Conservation (phyloP, 164 flowering plant genomes). For the Dillenia turbinata region DNA sequence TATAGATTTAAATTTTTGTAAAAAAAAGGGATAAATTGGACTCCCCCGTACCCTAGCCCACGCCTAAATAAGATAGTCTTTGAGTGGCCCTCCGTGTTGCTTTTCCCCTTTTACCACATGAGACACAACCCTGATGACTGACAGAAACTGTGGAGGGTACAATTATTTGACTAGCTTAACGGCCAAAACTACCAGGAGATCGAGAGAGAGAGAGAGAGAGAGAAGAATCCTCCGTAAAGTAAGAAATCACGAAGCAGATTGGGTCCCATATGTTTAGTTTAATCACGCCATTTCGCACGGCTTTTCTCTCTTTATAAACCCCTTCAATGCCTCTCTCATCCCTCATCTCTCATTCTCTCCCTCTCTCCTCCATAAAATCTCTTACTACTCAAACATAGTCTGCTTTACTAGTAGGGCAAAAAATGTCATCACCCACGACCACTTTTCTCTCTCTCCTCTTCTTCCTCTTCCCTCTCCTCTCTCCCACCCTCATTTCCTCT, state of each 20-base stretch:
- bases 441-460: slow-evolving; percentile 23
- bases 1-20: no score
- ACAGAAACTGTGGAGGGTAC: not conserved
- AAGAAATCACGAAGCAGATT: slow-evolving; percentile 33
- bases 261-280: slow-evolving; percentile 36
- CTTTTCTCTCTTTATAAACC: slow-evolving; percentile 29
- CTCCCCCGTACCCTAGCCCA: no score
- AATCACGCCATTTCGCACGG: slow-evolving; percentile 32
- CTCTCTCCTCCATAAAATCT: not conserved
- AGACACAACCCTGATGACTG: not conserved
- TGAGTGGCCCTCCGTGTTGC: no score
- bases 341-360: slow-evolving; percentile 2
- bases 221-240: slow-evolving; percentile 16
- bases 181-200: slow-evolving; percentile 24
- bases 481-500: slow-evolving; percentile 29
- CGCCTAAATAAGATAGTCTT: no score
- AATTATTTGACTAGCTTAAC: slow-evolving; percentile 21
- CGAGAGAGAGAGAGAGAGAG: slow-evolving; percentile 2
- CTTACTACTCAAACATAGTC: not conserved
- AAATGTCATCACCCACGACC: slow-evolving; percentile 24
- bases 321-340: slow-evolving; percentile 10
- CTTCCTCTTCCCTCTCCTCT: slow-evolving; percentile 24
- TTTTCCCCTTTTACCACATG: no score
- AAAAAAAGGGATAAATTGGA: no score
- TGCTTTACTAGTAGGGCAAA: not conserved